Conservation (phyloP, 2,329 filamentous ascomycete genomes). For the Venturia asperata region DNA sequence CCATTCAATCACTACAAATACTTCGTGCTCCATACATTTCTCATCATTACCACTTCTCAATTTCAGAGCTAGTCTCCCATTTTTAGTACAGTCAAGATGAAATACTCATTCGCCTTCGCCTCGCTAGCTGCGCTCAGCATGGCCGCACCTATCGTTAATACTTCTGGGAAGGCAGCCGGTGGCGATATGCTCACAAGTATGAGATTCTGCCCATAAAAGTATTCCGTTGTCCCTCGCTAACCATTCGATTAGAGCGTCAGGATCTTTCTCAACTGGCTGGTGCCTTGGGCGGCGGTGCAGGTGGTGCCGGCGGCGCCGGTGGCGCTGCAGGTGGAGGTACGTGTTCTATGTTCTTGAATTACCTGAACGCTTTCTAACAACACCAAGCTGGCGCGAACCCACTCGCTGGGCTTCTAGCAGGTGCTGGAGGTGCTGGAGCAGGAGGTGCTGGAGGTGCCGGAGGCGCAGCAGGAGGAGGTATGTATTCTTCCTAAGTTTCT, state of each 20-base stretch:
- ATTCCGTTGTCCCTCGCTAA: not conserved
- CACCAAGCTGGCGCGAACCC: not conserved
- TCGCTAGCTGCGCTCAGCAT: conserved; percentile 8
- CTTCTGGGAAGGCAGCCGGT: conserved; percentile 10
- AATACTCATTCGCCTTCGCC: conserved; percentile 10
- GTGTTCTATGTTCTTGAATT: not conserved
- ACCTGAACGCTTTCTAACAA: not conserved
- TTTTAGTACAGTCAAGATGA: conserved; percentile 10
- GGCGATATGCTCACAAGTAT: conserved; percentile 16
- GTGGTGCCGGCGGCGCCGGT: not conserved
- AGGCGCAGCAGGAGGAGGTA: not conserved
- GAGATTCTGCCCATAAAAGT: not conserved
- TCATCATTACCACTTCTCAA: not conserved
- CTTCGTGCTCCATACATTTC: not conserved
- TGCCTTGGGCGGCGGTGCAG: not conserved
- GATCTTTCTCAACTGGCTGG: not conserved
- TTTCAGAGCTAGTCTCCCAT: conserved; percentile 15
- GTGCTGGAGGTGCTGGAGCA: not conserved
- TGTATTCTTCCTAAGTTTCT: not conserved
- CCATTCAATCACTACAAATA: not conserved
- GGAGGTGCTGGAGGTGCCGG: not conserved
- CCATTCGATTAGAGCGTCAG: not conserved
- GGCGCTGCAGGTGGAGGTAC: not conserved
- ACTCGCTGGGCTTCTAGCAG: conserved; percentile 12
- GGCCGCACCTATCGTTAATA: conserved; percentile 13